Base-by-base conservation (phyloP, 192 early-diverging fungal genomes). In the Spinellus fusiger region DNA sequence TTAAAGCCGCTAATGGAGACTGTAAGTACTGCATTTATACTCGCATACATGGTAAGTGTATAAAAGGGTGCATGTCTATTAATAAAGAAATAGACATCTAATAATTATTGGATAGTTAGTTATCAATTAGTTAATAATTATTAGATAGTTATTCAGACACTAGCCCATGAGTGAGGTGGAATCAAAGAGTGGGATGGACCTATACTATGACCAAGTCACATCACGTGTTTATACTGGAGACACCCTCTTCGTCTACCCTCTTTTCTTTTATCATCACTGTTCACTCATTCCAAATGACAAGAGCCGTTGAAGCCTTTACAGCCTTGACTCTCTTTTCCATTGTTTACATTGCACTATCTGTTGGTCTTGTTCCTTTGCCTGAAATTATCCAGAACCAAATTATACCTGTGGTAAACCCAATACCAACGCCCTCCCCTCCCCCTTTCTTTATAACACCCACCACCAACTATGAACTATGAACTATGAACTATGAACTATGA, bases 261-360 rank as follows among this genome's bases (percentile, higher is more conserved):
- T 13, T 37, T 9, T 37, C 35, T 37, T 37, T 37, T 13, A 37
- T 37, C 35, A 5, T 13, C 35, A 37, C 5, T 37, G 5, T 37
- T 37, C 13, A n/a, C n/a, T n/a, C n/a, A n/a, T 13, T 37, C 13
- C 7, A 9, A 37, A 81, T 83, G 81, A 80, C 78, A 16, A 61
- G 76, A 71, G 77, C 78, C 57, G 76, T 72, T n/a, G 78, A 83
- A 68, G 65, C 76, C 6, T 70, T 68, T 28, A 68, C 71, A 13
- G 66, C 66, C 37, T 62, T 73, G 47, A 76, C 66, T 44, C 72
- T 83, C 46, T 64, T 65, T 20, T 58, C 59, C 27, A 59, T 67
- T 15, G 47, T 76, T 34, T 83, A 83, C 61, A 29, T 80, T 5
- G 63, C 65, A 15, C 54, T 77, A 15, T 73, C 71, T 25, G 65